Evolutionary conservation across 768 basidiomycete genomes (phyloP).

Genomic region (Kwoniella europaea): DNA sequence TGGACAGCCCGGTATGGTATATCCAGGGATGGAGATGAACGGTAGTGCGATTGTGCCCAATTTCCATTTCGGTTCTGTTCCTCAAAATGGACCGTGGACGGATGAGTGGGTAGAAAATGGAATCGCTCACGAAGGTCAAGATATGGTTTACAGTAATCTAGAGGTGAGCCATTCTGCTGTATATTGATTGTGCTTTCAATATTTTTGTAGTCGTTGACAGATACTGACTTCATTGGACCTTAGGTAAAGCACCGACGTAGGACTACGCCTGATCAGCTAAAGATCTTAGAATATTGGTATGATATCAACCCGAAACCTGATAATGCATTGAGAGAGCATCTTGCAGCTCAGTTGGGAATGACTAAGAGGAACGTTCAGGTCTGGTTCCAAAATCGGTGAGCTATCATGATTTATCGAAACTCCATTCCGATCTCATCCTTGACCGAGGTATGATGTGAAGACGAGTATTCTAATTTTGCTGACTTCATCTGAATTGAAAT

Average conservation of each 20-base stretch:
- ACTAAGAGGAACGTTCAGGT: conserved; percentile 94
- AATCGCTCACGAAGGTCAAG: conserved; percentile 18
- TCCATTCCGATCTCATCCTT: too few species aligned
- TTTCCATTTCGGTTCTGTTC: conserved; percentile 21
- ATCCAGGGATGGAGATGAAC: conserved; percentile 10
- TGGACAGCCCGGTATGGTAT: conserved; percentile 3
- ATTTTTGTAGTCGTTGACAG: not conserved
- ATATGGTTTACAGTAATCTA: conserved; percentile 29
- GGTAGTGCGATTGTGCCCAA: conserved; percentile 16
- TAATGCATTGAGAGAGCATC: conserved; percentile 70
- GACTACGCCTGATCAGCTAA: conserved; percentile 85
- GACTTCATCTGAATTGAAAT: not conserved
- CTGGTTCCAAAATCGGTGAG: conserved; percentile 60
- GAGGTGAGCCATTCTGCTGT: conserved; percentile 13
- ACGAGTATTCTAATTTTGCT: not conserved
- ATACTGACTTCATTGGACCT: not conserved
- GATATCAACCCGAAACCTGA: conserved; percentile 90
- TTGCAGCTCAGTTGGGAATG: conserved; percentile 86
- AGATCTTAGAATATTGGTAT: conserved; percentile 85
- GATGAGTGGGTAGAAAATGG: conserved; percentile 24
- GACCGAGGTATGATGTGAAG: too few species aligned
- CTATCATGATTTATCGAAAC: not conserved
- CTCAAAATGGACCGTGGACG: conserved; percentile 9
- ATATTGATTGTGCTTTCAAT: not conserved
- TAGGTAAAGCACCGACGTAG: conserved; percentile 93